phyloP scores from a whole-genome alignment of 2,329 filamentous ascomycete genomes.

The Ophiobolus disseminans region DNA sequence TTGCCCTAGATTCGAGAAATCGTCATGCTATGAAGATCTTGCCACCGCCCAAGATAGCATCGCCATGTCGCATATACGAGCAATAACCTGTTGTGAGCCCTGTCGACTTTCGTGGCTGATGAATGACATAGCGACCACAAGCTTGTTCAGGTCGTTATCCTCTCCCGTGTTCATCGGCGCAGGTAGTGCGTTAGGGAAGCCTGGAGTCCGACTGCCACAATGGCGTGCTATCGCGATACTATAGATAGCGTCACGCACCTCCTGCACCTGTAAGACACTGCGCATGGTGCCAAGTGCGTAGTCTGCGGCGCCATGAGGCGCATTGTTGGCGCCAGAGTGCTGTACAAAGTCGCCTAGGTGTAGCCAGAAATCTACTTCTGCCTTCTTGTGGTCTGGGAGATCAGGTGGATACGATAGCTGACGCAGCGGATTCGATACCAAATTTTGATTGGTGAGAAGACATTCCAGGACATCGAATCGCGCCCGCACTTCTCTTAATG shows the following conservation, averaged over 20 bases:
- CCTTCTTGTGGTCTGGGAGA: conserved; percentile 44
- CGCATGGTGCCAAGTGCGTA: conserved; percentile 71
- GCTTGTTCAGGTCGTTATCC: conserved; percentile 51
- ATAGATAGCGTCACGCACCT: conserved; percentile 90
- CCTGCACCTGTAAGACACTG: conserved; percentile 75
- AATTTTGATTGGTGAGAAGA: conserved; percentile 74
- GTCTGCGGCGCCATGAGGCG: conserved; percentile 66
- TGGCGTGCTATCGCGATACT: conserved; percentile 83
- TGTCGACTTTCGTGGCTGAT: conserved; percentile 55
- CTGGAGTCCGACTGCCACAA: conserved; percentile 66
- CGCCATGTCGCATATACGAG: conserved; percentile 58
- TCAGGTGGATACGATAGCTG: conserved; percentile 57
- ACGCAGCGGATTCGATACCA: conserved; percentile 65
- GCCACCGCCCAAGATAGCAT: conserved; percentile 53
- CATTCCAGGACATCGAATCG: conserved; percentile 79
- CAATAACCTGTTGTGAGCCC: conserved; percentile 57
- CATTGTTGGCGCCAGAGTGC: conserved; percentile 66
- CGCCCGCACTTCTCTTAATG: conserved; percentile 67
- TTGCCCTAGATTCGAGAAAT: too few species aligned
- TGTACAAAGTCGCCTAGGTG: conserved; percentile 75
- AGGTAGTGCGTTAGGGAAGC: conserved; percentile 53
- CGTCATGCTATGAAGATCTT: conserved; percentile 21
- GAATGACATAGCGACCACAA: conserved; percentile 58
- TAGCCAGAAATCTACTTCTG: conserved; percentile 82
- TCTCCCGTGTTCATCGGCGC: conserved; percentile 34